Percentiles rank a stretch among this genome's conserved stretches.
These are phyloP conservation scores for Rhynchosporium graminicola DNA, from an alignment of 2,329 filamentous ascomycete genomes.

Conservation along the genomic window DNA sequence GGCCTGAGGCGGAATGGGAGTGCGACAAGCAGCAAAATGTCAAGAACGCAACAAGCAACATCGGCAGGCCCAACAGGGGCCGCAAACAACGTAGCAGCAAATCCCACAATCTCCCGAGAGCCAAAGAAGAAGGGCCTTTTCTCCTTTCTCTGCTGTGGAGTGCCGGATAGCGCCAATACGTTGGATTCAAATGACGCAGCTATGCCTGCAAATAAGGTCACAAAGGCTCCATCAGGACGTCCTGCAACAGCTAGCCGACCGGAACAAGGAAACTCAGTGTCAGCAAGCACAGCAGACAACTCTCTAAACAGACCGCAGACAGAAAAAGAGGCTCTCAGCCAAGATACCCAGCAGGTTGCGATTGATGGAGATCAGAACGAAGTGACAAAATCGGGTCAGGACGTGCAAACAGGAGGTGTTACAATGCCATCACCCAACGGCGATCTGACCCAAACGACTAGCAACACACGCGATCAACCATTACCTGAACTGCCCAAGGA, in stretches of 20 bases:
- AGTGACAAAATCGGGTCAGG: slow-evolving; percentile 19
- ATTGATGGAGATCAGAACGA: slow-evolving; percentile 24
- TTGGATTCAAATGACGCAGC: slow-evolving; percentile 47
- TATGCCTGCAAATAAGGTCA: slow-evolving; percentile 48
- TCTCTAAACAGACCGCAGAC: slow-evolving; percentile 23
- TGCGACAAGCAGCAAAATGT: slow-evolving; percentile 63
- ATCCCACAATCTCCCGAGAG: slow-evolving; percentile 35
- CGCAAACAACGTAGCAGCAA: slow-evolving; percentile 39
- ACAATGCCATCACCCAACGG: slow-evolving; percentile 30
- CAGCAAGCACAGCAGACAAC: slow-evolving; percentile 28
- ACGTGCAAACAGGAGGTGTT: slow-evolving; percentile 20
- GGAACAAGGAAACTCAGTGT: slow-evolving; percentile 28
- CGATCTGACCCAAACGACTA: slow-evolving; percentile 23
- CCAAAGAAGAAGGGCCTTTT: slow-evolving; percentile 47
- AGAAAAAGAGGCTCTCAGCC: slow-evolving; percentile 37
- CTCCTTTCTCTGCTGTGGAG: slow-evolving; percentile 52
- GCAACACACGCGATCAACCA: slow-evolving; percentile 35
- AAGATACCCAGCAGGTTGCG: slow-evolving; percentile 24
- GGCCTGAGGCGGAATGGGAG: slow-evolving; percentile 67
- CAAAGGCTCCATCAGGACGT: slow-evolving; percentile 42
- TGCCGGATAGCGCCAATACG: slow-evolving; percentile 43
- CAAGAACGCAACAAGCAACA: slow-evolving; percentile 47
- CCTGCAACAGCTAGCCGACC: slow-evolving; percentile 39
- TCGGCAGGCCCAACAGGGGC: slow-evolving; percentile 44
- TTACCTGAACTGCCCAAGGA: slow-evolving; percentile 39